phyloP scores from a whole-genome alignment of 1,284 basidiomycete species.

The Pyrrhoderma noxium region DNA sequence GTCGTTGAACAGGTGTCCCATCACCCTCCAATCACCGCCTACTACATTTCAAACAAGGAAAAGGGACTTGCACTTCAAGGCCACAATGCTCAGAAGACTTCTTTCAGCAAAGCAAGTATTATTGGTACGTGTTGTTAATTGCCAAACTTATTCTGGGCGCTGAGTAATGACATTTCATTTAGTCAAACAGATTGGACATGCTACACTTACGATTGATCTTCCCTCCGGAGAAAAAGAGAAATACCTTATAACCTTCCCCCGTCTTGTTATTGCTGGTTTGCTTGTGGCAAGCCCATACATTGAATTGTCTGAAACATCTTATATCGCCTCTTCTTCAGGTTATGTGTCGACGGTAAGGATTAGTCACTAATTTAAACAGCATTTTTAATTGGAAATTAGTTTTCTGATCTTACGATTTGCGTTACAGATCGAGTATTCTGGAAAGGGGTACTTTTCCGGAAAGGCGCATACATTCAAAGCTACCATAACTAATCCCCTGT shows the following conservation, averaged over 20 bases:
- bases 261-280: conserved; percentile 55
- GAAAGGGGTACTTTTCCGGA: conserved; percentile 91
- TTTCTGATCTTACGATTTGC: too few relatives aligned
- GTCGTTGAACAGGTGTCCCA: conserved; percentile 97
- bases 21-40: conserved; percentile 86
- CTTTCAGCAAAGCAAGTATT: conserved; percentile 63
- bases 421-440: conserved; percentile 75
- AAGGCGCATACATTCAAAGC: conserved; percentile 94
- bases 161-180: neutral
- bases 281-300: conserved; percentile 74
- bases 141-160: neutral
- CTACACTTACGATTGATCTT: conserved; percentile 67
- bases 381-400: too few relatives aligned
- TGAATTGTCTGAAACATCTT: conserved; percentile 79
- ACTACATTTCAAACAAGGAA: conserved; percentile 76
- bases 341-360: conserved; percentile 45
- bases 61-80: conserved; percentile 81
- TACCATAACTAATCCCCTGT: conserved; percentile 42
- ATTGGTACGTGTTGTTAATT: conserved; percentile 43
- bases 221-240: conserved; percentile 55
- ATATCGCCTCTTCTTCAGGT: conserved; percentile 79
- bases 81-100: conserved; percentile 94
- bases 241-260: conserved; percentile 90
- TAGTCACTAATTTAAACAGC: too few relatives aligned
- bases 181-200: conserved; percentile 96